Evolutionary conservation across 2,329 filamentous ascomycete species (phyloP), one percentile per base, ranked within the genome.

Genomic region (Ascochyta fabae): DNA sequence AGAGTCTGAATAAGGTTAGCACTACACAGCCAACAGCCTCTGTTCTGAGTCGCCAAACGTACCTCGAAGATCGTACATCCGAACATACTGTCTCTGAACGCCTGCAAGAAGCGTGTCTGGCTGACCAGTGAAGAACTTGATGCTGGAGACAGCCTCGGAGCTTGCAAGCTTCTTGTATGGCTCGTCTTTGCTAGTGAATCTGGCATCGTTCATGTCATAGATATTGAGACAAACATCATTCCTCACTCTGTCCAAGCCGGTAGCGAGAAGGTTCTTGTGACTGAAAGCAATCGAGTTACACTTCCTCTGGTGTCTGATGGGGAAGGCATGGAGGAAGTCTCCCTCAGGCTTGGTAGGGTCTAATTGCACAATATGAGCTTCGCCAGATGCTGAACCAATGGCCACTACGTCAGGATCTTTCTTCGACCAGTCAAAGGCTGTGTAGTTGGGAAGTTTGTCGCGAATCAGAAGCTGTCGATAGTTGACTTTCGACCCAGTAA

Each of bases 221-320:
- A 95, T 88, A 66, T 94, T 91, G 44, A 96, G 81, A 65, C 89
- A 92, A 60, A 89, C 86, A 69, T 95, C 91, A 75, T 91, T 92
- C 29, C 91, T 85, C 23, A 93, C 90, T 64, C 90, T 84, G 67
- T 95, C 91, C 47, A 95, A 80, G 1, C 90, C 91, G 26, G 92
- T 90, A 9, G 91, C 91, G 47, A 96, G 79, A 52, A 90, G 81
- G 45, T 81, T 78, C 16, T 89, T 88, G 3, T 85, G 86, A 68
- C 87, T 94, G 77, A 95, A 92, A 3, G 90, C 88, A 36, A 95
- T 89, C 0, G 90, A 89, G 67, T 94, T 91, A 66, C 90, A 94
- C 39, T 88, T 88, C 40, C 91, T 84, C 49, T 89, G 85, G 72
- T 92, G 86, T 71, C 90, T 91, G 42, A 92, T 83, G 19, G 85